Evolutionary conservation across 768 basidiomycete species (phyloP).

Genomic region (Mycena rosella): DNA sequence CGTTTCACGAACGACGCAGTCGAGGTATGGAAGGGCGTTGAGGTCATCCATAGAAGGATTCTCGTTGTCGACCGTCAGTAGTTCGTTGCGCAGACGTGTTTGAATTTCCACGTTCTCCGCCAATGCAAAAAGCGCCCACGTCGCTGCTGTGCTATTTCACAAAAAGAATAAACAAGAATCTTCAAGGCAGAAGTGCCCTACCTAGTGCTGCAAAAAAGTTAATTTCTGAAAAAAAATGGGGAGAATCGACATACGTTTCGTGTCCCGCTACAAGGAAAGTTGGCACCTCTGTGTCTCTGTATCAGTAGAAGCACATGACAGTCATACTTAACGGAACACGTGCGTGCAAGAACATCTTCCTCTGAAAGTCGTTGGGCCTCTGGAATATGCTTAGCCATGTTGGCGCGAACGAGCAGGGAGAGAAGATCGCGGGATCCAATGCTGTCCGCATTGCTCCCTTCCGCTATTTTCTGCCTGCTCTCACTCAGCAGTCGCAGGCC

Average conservation of each 20-base stretch:
- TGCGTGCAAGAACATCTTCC: conserved; percentile 9
- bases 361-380: conserved; percentile 1
- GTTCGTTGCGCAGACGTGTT: conserved; percentile 1
- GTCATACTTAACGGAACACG: neutral
- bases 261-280: conserved; percentile 1
- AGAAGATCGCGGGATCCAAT: conserved; percentile 4
- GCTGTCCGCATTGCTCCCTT: neutral
- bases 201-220: neutral
- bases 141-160: neutral
- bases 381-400: conserved; percentile 6
- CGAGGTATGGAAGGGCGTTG: conserved; percentile 5
- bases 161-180: neutral
- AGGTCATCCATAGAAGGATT: conserved; percentile 17
- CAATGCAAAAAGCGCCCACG: conserved; percentile 7
- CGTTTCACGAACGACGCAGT: neutral
- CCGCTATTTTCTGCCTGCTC: conserved; percentile 1
- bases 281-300: neutral
- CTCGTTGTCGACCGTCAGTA: neutral
- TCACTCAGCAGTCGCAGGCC: neutral
- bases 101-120: neutral
- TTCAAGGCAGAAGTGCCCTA: neutral
- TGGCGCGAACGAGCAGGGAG: conserved; percentile 9
- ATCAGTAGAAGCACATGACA: neutral
- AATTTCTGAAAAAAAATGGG: too few relatives aligned
- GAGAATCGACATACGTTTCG: neutral